These are phyloP conservation scores for Penicillium sp. DNA, from an alignment of 2,329 filamentous ascomycete genomes.

Conservation along the genomic window DNA sequence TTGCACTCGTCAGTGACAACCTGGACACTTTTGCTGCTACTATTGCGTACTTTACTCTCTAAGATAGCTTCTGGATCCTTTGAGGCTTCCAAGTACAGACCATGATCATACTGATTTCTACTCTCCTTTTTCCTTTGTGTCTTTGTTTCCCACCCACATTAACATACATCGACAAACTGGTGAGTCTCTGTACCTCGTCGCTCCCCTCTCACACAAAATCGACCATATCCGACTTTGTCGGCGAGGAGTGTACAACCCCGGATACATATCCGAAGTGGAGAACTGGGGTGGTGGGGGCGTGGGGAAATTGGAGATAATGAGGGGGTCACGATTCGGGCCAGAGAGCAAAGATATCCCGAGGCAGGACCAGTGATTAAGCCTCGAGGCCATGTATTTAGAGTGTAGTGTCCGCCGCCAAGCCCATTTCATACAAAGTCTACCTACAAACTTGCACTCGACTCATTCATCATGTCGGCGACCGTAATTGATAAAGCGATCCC, in stretches of 20 bases:
- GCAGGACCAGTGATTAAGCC: neutral
- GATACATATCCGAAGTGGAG: constrained; percentile 14
- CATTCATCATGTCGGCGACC: constrained; percentile 1
- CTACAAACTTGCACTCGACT: neutral
- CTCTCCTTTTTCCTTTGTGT: neutral
- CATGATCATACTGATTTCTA: neutral
- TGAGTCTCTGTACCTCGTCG: neutral
- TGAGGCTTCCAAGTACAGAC: neutral
- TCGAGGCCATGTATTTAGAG: neutral
- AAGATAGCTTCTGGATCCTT: neutral
- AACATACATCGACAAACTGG: too few species aligned
- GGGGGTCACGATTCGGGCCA: neutral
- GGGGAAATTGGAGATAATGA: neutral
- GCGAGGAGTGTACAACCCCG: neutral
- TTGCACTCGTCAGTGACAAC: constrained; percentile 51
- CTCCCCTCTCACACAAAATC: too few species aligned
- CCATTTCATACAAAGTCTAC: too few species aligned
- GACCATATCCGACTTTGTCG: neutral
- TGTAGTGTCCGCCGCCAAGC: neutral
- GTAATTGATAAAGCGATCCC: neutral
- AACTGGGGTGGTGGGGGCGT: constrained; percentile 3
- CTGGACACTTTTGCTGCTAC: constrained; percentile 48
- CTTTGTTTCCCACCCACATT: too few species aligned
- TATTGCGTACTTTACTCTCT: constrained; percentile 43
- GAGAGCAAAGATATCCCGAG: constrained; percentile 14